Base-by-base conservation (phyloP, 768 basidiomycete genomes). In the Kwoniella bestiolae region DNA sequence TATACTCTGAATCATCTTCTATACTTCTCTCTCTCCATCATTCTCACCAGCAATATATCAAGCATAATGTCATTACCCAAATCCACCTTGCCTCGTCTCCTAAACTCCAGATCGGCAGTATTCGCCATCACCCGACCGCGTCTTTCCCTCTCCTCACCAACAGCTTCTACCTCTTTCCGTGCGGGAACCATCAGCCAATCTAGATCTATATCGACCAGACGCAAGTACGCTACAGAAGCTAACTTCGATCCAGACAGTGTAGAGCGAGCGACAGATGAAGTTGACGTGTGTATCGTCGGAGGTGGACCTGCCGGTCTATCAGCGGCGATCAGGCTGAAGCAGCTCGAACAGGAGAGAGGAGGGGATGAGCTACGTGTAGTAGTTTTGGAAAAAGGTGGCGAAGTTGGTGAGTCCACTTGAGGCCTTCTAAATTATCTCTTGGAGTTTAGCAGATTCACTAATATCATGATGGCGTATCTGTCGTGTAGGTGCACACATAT, bases 201-300 rank as follows among this genome's bases (percentile, higher is more conserved):
- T 18, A 49, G 60, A 50, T 60, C 58, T 23, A 49, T 60, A 25
- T 60, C 58, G 12, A 47, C 46, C 3, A 49, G 70, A 60, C 49
- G 68, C 14, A 41, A 53, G 21, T 74, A 70, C 38, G 77, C 77
- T 14, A 76, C 73, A 3, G 66, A 73, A 51, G 70, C 57, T 9
- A 69, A 59, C 12, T 79, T 76, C 78, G 85, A 90, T 74, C 86
- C 88, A 0, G 80, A 81, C 16, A 81, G 79, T n/a, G 84, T 93
- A 18, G 91, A 96, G 68, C 86, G 94, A 12, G 87, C 87, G n/a
- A 86, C 88, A 46, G 96, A 98, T 75, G 87, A 92, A 47, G 94
- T 94, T 35, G 95, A 99, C 74, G 94, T 98, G 35, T 95, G 93
- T 80, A 97, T 99, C 76, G 94, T 96, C 61, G 95, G 95, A 9